phyloP scores from a whole-genome alignment of 768 basidiomycete genomes.

The Rhizopogon rudus region DNA sequence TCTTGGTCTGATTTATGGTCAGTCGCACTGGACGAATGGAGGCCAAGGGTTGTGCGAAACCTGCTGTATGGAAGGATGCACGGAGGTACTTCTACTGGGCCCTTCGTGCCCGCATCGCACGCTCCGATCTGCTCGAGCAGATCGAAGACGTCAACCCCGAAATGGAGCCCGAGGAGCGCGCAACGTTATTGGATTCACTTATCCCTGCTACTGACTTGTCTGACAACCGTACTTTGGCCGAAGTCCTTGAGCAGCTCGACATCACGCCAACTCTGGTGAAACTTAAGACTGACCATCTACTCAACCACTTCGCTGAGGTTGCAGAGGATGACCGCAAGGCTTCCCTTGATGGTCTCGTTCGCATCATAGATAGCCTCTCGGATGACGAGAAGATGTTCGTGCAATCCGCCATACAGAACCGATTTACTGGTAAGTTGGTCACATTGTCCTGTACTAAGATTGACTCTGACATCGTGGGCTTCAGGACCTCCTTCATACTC shows the following conservation, averaged over 20 bases:
- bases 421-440: slow-evolving; percentile 50
- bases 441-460: neutral
- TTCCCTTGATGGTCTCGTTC: slow-evolving; percentile 66
- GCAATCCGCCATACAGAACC: slow-evolving; percentile 56
- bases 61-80: slow-evolving; percentile 83
- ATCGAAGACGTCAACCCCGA: slow-evolving; percentile 71
- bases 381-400: slow-evolving; percentile 67
- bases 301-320: slow-evolving; percentile 59
- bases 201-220: slow-evolving; percentile 48
- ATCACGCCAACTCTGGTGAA: slow-evolving; percentile 56
- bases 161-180: slow-evolving; percentile 61
- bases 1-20: slow-evolving; percentile 9
- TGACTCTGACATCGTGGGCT: neutral
- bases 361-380: slow-evolving; percentile 66
- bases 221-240: slow-evolving; percentile 54
- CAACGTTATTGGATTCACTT: slow-evolving; percentile 57
- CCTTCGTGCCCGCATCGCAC: slow-evolving; percentile 75
- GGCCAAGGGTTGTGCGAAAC: slow-evolving; percentile 91
- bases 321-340: slow-evolving; percentile 75
- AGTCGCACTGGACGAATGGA: slow-evolving; percentile 96
- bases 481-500: slow-evolving; percentile 39
- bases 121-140: slow-evolving; percentile 55
- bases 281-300: slow-evolving; percentile 65
- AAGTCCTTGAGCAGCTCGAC: slow-evolving; percentile 68
- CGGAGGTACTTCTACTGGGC: slow-evolving; percentile 94